These are phyloP conservation scores for Wickerhamomyces sp. DNA, from an alignment of 1,139 yeast genomes.

Conservation along the genomic window DNA sequence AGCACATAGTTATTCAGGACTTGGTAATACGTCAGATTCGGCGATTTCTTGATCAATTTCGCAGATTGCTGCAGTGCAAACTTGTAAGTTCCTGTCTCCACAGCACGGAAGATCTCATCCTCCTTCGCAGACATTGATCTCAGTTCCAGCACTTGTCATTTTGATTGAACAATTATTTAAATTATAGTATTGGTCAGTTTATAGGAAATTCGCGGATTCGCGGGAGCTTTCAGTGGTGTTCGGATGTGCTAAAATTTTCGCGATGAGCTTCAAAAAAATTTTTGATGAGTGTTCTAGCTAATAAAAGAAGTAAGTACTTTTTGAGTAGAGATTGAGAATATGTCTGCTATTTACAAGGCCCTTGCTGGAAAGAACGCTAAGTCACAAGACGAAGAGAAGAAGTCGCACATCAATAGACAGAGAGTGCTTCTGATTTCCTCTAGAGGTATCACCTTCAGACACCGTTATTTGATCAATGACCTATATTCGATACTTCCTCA, in stretches of 20 bases:
- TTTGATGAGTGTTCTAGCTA: background rate
- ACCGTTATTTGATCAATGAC: slow-evolving; percentile 89
- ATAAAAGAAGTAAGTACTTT: no score
- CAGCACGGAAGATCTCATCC: slow-evolving; percentile 34
- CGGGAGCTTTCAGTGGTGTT: slow-evolving; percentile 7
- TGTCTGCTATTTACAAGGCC: slow-evolving; percentile 45
- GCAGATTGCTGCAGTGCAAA: slow-evolving; percentile 49
- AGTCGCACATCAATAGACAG: slow-evolving; percentile 67
- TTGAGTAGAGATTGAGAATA: slow-evolving; percentile 17
- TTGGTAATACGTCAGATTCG: slow-evolving; percentile 50
- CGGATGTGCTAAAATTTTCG: background rate
- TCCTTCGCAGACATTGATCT: slow-evolving; percentile 16
- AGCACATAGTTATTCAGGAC: slow-evolving; percentile 46
- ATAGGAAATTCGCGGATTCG: background rate
- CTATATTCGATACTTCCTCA: slow-evolving; percentile 81
- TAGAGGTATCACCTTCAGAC: slow-evolving; percentile 91
- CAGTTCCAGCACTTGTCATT: no score
- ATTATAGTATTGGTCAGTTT: background rate
- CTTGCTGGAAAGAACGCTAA: slow-evolving; percentile 29
- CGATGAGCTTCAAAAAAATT: background rate
- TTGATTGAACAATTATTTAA: no score
- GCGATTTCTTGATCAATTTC: slow-evolving; percentile 49
- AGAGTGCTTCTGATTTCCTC: slow-evolving; percentile 85
- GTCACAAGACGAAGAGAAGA: slow-evolving; percentile 35
- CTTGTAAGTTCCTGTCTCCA: slow-evolving; percentile 50